Percentiles rank a stretch among this genome's conserved stretches.
These are phyloP conservation scores for Globisporangium cederbergense DNA, from an alignment of 352 stramenopile species.

Conservation along the genomic window DNA sequence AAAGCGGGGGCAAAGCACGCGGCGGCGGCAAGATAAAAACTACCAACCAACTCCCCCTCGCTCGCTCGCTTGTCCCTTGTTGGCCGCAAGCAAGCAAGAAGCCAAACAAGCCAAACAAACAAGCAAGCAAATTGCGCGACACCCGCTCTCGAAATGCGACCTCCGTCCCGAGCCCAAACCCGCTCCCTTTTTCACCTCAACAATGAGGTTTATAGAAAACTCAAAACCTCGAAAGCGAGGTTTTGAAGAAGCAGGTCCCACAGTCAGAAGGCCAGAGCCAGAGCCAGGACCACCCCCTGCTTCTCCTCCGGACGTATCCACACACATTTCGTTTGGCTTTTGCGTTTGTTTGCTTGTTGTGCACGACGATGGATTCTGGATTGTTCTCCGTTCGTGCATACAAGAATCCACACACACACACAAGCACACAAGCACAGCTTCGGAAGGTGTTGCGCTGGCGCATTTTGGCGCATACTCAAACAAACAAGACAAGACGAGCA, in stretches of 20 bases:
- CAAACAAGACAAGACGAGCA: no score
- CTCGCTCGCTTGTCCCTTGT: neutral
- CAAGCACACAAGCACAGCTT: no score
- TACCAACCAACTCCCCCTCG: constrained; percentile 6
- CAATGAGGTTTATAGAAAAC: constrained; percentile 4
- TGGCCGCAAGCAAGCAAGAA: neutral
- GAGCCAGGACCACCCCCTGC: neutral
- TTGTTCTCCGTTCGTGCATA: neutral
- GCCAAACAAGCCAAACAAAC: neutral
- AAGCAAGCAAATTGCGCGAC: neutral
- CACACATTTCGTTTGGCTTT: neutral
- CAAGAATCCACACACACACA: no score
- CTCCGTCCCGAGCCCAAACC: constrained; percentile 9
- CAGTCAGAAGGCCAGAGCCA: constrained; percentile 4
- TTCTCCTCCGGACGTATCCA: constrained; percentile 17
- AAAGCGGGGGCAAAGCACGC: constrained; percentile 9
- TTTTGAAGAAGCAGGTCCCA: constrained; percentile 5
- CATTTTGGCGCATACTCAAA: no score
- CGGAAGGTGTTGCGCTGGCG: no score
- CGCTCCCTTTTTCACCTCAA: neutral
- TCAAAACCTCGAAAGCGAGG: constrained; percentile 7
- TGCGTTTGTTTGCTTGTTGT: neutral
- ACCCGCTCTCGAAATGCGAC: constrained; percentile 4
- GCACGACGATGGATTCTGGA: neutral
- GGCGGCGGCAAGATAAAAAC: constrained; percentile 22